Conservation (phyloP, 768 basidiomycete species). For the Suillus lakei region DNA sequence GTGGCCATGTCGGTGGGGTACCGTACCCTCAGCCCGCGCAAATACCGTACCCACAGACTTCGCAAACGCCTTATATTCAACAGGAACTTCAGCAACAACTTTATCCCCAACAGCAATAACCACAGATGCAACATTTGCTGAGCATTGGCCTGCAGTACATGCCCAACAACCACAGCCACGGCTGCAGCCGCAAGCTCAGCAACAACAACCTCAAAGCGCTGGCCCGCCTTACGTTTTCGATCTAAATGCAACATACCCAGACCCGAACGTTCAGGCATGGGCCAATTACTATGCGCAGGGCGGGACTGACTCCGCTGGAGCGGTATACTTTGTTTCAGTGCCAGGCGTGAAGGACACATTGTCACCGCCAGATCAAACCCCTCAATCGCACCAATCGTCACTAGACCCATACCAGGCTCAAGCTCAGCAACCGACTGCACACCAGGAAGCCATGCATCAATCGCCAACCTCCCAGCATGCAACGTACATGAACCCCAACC, state of each 20-base stretch:
- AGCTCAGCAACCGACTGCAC: constrained; percentile 19
- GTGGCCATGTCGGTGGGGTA: constrained; percentile 10
- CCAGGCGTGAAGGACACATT: constrained; percentile 67
- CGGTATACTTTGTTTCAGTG: constrained; percentile 81
- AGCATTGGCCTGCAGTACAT: constrained; percentile 7
- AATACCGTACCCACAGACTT: constrained; percentile 33
- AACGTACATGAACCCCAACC: constrained; percentile 16
- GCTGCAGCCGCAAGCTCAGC: constrained; percentile 24
- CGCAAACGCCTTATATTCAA: constrained; percentile 37
- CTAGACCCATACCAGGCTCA: constrained; percentile 17
- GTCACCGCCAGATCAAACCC: constrained; percentile 20
- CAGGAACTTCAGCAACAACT: constrained; percentile 42
- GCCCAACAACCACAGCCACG: constrained; percentile 25
- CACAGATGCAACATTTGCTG: constrained; percentile 25
- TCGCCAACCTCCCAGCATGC: constrained; percentile 13
- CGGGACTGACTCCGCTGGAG: constrained; percentile 71
- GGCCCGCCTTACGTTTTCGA: constrained; percentile 63
- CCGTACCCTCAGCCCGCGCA: constrained; percentile 7
- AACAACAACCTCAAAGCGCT: constrained; percentile 29
- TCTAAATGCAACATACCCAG: constrained; percentile 68
- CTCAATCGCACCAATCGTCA: constrained; percentile 11
- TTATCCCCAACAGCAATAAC: constrained; percentile 40
- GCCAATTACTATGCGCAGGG: constrained; percentile 85
- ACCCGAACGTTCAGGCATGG: constrained; percentile 86
- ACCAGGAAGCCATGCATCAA: constrained; percentile 22